Base-by-base conservation (phyloP, 495 filamentous ascomycete genomes). In the Trichoderma asperelloides region DNA sequence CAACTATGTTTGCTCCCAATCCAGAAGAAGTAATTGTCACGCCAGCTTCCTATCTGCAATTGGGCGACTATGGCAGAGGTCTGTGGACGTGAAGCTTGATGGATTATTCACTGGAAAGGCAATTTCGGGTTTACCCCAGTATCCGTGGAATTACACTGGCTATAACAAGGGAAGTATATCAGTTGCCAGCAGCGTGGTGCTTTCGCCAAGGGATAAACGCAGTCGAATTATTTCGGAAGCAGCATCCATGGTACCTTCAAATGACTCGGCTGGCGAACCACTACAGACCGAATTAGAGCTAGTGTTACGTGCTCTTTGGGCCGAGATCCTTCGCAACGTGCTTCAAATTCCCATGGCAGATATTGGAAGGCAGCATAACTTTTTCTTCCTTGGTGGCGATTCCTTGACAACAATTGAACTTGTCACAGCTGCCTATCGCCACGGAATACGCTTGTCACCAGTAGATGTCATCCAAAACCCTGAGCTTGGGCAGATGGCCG, bases 141-240 rank as follows among this genome's bases (percentile, higher is more conserved):
- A 76, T 65, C 65, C 71, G 43, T 84, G 81, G 77, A 68, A 74
- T 15, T 75, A 82, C 65, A 74, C 73, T 0, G 11, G 23, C 21
- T 18, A 40, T 74, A 78, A 43, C 70, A 79, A 18, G 75, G 78
- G 1, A 78, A 82, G 23, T 77, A 12, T 60, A 21, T 11, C 16
- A 18, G 27, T 4, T 33, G 55, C 23, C 13, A 2, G 13, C 5
- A 80, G 1, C 82, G 81, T 70, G 79, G 86, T 71, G 82, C 85
- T 55, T 78, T 81, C 72, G 83, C 85, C 8, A 76, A 87, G 73
- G 80, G 85, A 70, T 78, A 84, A 55, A 86, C 87, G 69, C 72
- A 78, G 65, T 76, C 63, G 78, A 60, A 76, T 87, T 41, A 78
- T 78, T 71, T 65, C 71, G 7, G 82, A 86, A 70, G 78, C 84